A percentile compares a stretch with the other conserved stretches of the same genome.
These are phyloP conservation scores for Mycena maculata DNA, from an alignment of 768 basidiomycete genomes.

Conservation along the genomic window DNA sequence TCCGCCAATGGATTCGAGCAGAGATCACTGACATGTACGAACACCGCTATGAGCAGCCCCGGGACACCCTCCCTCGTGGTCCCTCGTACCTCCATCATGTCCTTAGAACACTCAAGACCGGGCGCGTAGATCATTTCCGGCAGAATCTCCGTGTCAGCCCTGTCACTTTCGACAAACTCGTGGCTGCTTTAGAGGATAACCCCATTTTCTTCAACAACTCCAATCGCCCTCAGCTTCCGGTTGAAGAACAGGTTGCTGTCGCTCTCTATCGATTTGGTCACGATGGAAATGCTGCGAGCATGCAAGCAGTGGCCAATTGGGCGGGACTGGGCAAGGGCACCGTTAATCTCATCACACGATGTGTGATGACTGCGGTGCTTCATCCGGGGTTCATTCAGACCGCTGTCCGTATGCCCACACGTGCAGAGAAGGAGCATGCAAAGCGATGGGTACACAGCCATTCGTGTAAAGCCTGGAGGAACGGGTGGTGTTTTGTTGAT, in stretches of 20 bases:
- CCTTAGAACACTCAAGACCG: constrained; percentile 38
- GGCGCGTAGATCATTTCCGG: constrained; percentile 44
- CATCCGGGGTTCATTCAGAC: constrained; percentile 37
- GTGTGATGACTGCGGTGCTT: constrained; percentile 48
- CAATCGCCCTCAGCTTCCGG: constrained; percentile 38
- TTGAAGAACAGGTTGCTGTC: constrained; percentile 51
- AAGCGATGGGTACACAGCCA: constrained; percentile 51
- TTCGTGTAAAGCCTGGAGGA: constrained; percentile 48
- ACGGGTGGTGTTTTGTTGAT: constrained; percentile 53
- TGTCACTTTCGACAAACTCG: constrained; percentile 47
- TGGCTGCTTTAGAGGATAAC: constrained; percentile 36
- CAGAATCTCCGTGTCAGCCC: constrained; percentile 45
- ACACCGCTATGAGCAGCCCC: constrained; percentile 22
- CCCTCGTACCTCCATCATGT: constrained; percentile 26
- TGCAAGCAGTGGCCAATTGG: constrained; percentile 51
- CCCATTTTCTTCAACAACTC: constrained; percentile 45
- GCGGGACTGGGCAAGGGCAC: constrained; percentile 49
- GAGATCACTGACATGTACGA: constrained; percentile 10
- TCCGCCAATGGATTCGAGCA: not conserved
- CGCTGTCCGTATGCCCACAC: constrained; percentile 44
- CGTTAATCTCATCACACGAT: constrained; percentile 32
- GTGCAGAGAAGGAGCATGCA: constrained; percentile 49
- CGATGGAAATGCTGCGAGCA: constrained; percentile 50
- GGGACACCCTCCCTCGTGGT: constrained; percentile 19
- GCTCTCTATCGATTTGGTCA: constrained; percentile 53